Evolutionary conservation across 208 protist species (phyloP).

Genomic region (Trypanosomatidae sp.): DNA sequence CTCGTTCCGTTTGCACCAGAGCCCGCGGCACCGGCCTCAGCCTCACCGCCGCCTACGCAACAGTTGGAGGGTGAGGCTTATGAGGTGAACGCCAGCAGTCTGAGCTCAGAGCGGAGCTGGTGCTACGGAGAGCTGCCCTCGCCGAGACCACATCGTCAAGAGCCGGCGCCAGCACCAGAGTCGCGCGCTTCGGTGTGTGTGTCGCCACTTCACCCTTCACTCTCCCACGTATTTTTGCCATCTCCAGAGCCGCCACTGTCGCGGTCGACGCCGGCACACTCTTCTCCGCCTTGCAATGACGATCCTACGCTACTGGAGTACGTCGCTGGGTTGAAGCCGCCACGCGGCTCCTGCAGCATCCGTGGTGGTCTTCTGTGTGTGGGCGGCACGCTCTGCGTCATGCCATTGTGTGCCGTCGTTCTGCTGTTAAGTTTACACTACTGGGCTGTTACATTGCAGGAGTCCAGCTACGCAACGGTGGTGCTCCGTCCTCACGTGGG

Average conservation of each 20-base stretch:
- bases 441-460: constrained; percentile 31
- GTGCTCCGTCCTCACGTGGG: constrained; percentile 11
- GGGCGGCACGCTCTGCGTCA: constrained; percentile 4
- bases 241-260: not conserved
- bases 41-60: not conserved
- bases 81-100: not conserved
- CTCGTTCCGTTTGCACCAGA: not conserved
- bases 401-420: constrained; percentile 25
- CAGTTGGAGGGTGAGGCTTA: not conserved
- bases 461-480: not conserved
- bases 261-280: not conserved
- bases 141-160: not conserved
- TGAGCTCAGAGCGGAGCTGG: not conserved
- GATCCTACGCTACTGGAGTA: constrained; percentile 7
- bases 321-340: constrained; percentile 9
- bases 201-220: not conserved
- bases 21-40: not conserved
- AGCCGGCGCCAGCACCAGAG: not conserved
- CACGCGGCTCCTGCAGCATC: not conserved
- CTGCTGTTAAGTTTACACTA: constrained; percentile 47
- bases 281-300: not conserved
- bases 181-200: not conserved
- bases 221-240: not conserved
- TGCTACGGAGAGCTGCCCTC: not conserved
- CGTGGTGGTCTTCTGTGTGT: constrained; percentile 3